Percentiles rank a stretch among this genome's conserved stretches.
Evolutionary conservation across 1,284 basidiomycete genomes (phyloP).

Genomic region (Rhodotorula sp.): DNA sequence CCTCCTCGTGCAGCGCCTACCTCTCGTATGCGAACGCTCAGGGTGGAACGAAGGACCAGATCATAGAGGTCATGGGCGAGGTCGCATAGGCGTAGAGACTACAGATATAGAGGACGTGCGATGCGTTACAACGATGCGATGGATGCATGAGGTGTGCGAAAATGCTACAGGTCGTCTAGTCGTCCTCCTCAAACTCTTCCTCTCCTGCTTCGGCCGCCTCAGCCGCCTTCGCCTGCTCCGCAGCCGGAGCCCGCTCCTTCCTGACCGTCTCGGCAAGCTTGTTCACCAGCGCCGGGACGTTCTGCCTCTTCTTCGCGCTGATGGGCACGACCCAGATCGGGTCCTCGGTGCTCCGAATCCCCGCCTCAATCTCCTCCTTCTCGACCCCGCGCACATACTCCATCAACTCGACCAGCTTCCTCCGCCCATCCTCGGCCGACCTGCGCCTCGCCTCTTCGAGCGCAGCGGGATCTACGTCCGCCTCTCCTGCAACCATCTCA

Average conservation of each 20-base stretch:
- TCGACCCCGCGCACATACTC: constrained; percentile 49
- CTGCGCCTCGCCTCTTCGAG: background rate
- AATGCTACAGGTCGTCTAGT: background rate
- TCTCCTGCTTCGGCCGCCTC: constrained; percentile 17
- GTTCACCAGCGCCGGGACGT: constrained; percentile 64
- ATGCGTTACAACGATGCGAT: background rate
- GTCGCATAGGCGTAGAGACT: background rate
- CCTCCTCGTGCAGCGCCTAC: constrained; percentile 28
- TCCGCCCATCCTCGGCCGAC: constrained; percentile 10
- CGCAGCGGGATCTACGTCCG: background rate
- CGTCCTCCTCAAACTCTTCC: background rate
- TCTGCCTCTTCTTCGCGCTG: constrained; percentile 77
- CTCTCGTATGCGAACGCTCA: constrained; percentile 36
- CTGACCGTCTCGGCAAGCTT: constrained; percentile 66
- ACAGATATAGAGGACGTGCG: background rate
- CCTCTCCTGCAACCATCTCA: background rate
- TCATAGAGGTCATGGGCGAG: constrained; percentile 22
- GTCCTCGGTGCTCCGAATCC: constrained; percentile 55
- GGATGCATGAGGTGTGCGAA: background rate
- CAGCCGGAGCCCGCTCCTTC: constrained; percentile 55
- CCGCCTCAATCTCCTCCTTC: constrained; percentile 60
- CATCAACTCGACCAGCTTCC: background rate
- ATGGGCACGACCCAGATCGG: constrained; percentile 60
- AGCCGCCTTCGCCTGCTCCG: constrained; percentile 36
- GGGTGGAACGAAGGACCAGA: background rate